These are phyloP conservation scores for Ceratocystis ficicola DNA, from an alignment of 2,329 filamentous ascomycete species.

Conservation along the genomic window DNA sequence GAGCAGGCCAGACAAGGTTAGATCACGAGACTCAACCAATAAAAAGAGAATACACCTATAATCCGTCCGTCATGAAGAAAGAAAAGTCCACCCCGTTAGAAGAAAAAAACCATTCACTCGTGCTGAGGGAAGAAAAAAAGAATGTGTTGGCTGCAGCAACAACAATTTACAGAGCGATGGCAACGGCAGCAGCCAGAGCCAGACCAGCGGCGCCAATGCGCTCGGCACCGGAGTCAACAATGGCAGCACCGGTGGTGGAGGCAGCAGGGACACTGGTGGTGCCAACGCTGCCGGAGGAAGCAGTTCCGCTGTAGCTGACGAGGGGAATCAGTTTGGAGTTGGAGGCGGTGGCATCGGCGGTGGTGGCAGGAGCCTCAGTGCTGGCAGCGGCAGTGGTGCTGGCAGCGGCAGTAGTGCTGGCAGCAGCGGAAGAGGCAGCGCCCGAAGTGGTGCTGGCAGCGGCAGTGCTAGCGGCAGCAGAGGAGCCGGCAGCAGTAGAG, in stretches of 20 bases:
- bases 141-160: background rate
- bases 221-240: slow-evolving; percentile 22
- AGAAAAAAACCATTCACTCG: slow-evolving; percentile 3
- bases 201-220: slow-evolving; percentile 27
- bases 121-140: background rate
- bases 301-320: background rate
- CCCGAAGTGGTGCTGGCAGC: slow-evolving; percentile 20
- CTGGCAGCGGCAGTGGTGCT: background rate
- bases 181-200: slow-evolving; percentile 28
- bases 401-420: background rate
- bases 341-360: slow-evolving; percentile 1
- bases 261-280: slow-evolving; percentile 12
- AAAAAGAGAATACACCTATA: background rate
- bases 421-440: background rate
- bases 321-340: background rate
- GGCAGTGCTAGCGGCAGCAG: slow-evolving; percentile 22
- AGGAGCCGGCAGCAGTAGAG: slow-evolving; percentile 19
- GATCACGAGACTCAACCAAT: background rate
- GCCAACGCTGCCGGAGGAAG: background rate
- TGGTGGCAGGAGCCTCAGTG: background rate
- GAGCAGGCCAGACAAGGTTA: background rate
- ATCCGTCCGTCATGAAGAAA: background rate
- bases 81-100: slow-evolving; percentile 7
- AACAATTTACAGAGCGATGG: slow-evolving; percentile 27
- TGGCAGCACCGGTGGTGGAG: slow-evolving; percentile 26